Conservation (phyloP, 305 asterid genomes). For the Fraxinus nigra region DNA sequence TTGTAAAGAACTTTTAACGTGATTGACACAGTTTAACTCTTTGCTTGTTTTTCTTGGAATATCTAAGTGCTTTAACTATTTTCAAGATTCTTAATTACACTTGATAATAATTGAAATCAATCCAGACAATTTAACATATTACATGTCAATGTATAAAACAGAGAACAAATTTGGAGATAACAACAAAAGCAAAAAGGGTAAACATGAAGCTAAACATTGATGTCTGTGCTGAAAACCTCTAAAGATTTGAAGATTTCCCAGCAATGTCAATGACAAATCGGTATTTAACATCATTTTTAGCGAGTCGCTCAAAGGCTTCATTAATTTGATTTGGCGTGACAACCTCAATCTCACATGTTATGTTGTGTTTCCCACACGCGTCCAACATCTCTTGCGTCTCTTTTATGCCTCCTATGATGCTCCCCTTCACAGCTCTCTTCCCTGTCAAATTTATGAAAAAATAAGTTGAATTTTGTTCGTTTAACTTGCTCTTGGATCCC, state of each 20-base stretch:
- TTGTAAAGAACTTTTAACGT: too few species aligned
- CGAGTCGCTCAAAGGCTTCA: slow-evolving; percentile 59
- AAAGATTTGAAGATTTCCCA: slow-evolving; percentile 27
- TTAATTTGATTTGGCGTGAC: slow-evolving; percentile 53
- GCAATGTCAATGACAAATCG: slow-evolving; percentile 78
- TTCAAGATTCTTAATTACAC: not conserved
- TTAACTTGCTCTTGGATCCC: not conserved
- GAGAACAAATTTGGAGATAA: not conserved
- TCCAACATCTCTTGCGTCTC: slow-evolving; percentile 91
- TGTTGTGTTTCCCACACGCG: slow-evolving; percentile 64
- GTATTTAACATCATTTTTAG: slow-evolving; percentile 74
- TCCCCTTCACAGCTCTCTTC: slow-evolving; percentile 80
- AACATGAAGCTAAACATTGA: not conserved
- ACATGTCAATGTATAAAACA: not conserved
- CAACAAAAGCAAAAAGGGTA: not conserved
- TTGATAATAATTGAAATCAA: not conserved
- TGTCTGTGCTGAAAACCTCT: not conserved
- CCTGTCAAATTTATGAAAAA: slow-evolving; percentile 34
- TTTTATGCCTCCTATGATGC: slow-evolving; percentile 72
- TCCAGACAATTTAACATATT: not conserved
- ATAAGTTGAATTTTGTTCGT: not conserved
- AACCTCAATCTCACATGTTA: slow-evolving; percentile 69
- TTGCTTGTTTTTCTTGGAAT: not conserved
- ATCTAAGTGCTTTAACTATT: not conserved
- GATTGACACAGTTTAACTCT: not conserved